phyloP scores from a whole-genome alignment of 1,284 basidiomycete genomes.

The Trichosporon asahii region DNA sequence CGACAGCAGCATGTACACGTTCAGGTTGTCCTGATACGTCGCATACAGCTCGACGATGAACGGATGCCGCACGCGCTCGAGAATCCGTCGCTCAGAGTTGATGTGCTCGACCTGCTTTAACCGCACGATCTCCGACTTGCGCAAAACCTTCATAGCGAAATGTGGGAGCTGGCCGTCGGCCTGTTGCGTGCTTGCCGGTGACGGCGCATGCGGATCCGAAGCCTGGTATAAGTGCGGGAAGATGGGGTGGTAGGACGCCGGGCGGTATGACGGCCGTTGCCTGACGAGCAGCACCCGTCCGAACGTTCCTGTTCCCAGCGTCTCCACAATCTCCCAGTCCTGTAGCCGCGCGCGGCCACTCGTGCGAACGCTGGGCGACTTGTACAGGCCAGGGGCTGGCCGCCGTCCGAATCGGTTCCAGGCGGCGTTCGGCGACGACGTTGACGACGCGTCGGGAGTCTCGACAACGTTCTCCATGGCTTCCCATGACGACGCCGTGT shows the following conservation, averaged over 20 bases:
- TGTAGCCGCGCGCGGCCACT: constrained; percentile 37
- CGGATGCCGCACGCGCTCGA: constrained; percentile 57
- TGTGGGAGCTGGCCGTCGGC: constrained; percentile 50
- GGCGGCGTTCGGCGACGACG: constrained; percentile 10
- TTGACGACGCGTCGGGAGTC: constrained; percentile 12
- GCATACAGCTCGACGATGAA: constrained; percentile 58
- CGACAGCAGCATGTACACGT: constrained; percentile 58
- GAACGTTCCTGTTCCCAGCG: constrained; percentile 53
- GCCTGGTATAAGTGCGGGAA: constrained; percentile 50
- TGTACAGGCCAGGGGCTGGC: constrained; percentile 5
- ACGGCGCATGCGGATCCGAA: constrained; percentile 40
- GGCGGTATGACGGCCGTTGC: constrained; percentile 48
- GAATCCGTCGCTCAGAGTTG: constrained; percentile 57
- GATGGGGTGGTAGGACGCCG: constrained; percentile 51
- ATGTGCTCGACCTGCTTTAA: constrained; percentile 60
- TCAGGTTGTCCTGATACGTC: constrained; percentile 55
- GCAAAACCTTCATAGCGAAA: constrained; percentile 58
- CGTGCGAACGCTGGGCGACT: constrained; percentile 11
- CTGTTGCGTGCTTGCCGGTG: constrained; percentile 42
- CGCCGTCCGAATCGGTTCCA: not conserved
- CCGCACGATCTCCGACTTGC: constrained; percentile 56
- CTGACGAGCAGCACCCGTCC: constrained; percentile 52
- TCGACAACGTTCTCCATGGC: constrained; percentile 28
- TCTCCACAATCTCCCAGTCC: constrained; percentile 53
- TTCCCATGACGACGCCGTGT: constrained; percentile 30